Evolutionary conservation across 176 grass and related monocot species (phyloP).

Genomic region (Eleusine indica): DNA sequence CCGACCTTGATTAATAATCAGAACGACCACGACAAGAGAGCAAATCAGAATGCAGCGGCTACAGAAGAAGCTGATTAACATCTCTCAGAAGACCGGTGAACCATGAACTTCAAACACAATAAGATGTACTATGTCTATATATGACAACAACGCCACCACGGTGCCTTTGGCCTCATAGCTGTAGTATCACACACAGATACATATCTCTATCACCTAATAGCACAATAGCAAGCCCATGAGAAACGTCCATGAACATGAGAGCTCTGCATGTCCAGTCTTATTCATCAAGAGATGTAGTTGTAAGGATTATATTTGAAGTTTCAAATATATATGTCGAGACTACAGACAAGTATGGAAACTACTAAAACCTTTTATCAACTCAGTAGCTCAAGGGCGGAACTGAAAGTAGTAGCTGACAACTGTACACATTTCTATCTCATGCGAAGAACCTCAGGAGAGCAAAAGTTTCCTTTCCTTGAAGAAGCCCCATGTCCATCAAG

Average conservation of each 20-base stretch:
- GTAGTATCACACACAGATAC: not conserved
- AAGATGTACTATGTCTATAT: conserved; percentile 5
- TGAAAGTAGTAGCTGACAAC: conserved; percentile 46
- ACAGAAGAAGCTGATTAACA: not conserved
- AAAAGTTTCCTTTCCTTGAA: conserved; percentile 46
- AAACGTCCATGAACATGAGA: not conserved
- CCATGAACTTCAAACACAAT: conserved; percentile 13
- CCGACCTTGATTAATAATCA: not conserved
- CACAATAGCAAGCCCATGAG: not conserved
- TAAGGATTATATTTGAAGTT: conserved; percentile 50
- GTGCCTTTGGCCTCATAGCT: not conserved
- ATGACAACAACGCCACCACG: not conserved
- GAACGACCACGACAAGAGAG: not conserved
- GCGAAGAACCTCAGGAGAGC: conserved; percentile 40
- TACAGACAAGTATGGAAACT: conserved; percentile 46
- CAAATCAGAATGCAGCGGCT: not conserved
- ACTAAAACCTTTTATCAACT: conserved; percentile 43
- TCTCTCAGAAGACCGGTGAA: not conserved
- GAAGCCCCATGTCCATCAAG: not conserved
- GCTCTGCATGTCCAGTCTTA: conserved; percentile 24
- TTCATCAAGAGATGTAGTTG: conserved; percentile 43
- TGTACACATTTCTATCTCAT: conserved; percentile 69
- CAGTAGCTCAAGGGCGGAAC: conserved; percentile 18
- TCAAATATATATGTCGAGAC: conserved; percentile 29
- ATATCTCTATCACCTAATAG: not conserved